These are phyloP conservation scores for Cryptosporidium xiaoi DNA, from an alignment of 169 alveolate genomes.

Conservation along the genomic window DNA sequence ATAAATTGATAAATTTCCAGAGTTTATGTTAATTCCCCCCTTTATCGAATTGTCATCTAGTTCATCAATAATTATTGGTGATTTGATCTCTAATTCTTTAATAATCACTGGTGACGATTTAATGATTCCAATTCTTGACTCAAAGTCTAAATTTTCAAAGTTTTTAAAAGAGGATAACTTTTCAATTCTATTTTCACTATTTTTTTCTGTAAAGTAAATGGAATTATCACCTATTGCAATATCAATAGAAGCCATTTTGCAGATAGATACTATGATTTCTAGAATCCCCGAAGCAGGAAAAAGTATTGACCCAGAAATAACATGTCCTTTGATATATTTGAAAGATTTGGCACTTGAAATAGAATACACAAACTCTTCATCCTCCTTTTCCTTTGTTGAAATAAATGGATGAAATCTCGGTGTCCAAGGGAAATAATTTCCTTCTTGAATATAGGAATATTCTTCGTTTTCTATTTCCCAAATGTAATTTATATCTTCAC, in stretches of 20 bases:
- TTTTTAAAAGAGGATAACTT: background rate
- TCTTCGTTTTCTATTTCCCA: conserved; percentile 46
- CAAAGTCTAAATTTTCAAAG: background rate
- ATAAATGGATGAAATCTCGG: conserved; percentile 71
- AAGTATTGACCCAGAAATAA: conserved; percentile 22
- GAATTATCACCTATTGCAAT: background rate
- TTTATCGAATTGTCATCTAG: background rate
- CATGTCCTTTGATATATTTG: conserved; percentile 29
- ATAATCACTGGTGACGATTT: conserved; percentile 43
- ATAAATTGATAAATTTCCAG: conserved; percentile 31
- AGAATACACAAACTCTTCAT: conserved; percentile 8
- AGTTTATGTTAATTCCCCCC: conserved; percentile 2
- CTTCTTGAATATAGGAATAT: conserved; percentile 40
- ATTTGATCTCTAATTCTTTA: conserved; percentile 5
- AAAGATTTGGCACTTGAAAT: background rate
- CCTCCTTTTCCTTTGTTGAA: conserved; percentile 16
- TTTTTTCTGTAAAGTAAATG: background rate
- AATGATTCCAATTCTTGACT: conserved; percentile 15
- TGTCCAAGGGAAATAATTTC: conserved; percentile 62
- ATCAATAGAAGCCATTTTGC: conserved; percentile 39
- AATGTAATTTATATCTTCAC: conserved; percentile 22
- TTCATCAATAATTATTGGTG: conserved; percentile 20
- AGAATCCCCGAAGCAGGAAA: conserved; percentile 70
- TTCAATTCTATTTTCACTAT: background rate
- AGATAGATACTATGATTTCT: conserved; percentile 10